A percentile compares a stretch with the other conserved stretches of the same genome.
These are phyloP conservation scores for Takashimella koratensis DNA, from an alignment of 1,284 basidiomycete species.

Conservation along the genomic window DNA sequence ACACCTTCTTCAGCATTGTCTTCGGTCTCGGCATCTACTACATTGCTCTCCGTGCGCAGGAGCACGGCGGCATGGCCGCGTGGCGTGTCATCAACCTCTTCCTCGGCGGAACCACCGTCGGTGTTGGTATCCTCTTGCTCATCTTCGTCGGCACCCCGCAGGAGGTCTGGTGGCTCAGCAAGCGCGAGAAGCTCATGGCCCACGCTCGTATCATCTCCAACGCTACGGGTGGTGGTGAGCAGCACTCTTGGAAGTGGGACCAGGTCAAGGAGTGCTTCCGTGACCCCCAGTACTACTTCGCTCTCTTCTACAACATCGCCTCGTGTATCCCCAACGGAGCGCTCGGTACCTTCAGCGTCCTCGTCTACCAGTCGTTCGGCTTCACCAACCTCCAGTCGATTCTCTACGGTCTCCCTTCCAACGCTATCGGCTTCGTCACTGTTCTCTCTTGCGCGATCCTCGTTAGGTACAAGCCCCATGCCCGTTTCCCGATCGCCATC, in stretches of 20 bases:
- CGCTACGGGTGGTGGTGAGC: conserved; percentile 19
- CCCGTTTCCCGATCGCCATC: conserved; percentile 27
- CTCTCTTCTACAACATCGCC: conserved; percentile 20
- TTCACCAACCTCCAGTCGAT: conserved; percentile 24
- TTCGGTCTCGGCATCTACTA: conserved; percentile 23
- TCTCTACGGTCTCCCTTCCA: conserved; percentile 22
- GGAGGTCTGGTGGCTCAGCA: conserved; percentile 28
- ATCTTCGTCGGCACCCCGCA: conserved; percentile 27
- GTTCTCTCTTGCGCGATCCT: conserved; percentile 13
- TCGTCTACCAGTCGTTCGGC: conserved; percentile 24
- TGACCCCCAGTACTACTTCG: conserved; percentile 28
- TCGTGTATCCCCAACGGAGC: conserved; percentile 26
- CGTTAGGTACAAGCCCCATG: conserved; percentile 13
- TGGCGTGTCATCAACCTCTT: conserved; percentile 37
- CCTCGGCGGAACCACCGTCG: conserved; percentile 27
- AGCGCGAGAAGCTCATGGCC: conserved; percentile 28
- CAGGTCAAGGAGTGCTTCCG: conserved; percentile 27
- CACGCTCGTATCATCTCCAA: conserved; percentile 27
- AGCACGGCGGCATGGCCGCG: conserved; percentile 15
- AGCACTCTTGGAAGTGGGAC: conserved; percentile 21
- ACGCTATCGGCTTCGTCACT: conserved; percentile 17
- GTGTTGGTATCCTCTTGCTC: conserved; percentile 22
- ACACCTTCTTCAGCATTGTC: conserved; percentile 28
- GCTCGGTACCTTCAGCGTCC: conserved; percentile 14
- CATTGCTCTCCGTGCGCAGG: conserved; percentile 19